Evolutionary conservation across 2,329 filamentous ascomycete genomes (phyloP).

Genomic region (Erysiphe neolycopersici): DNA sequence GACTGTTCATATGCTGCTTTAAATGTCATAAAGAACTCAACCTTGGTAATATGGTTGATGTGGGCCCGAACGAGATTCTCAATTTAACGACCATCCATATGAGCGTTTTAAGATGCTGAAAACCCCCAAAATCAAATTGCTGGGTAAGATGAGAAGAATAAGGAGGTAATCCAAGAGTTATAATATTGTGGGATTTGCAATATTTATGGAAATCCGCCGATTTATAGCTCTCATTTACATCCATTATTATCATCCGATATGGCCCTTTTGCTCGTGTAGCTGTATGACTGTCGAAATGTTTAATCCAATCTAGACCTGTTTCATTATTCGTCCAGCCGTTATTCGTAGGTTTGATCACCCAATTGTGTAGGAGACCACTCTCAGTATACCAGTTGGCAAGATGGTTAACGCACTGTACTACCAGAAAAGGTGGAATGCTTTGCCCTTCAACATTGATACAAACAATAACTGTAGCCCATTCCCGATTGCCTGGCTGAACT

Average conservation of each 20-base stretch:
- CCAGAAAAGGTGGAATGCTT: slow-evolving; percentile 6
- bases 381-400: not conserved
- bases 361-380: slow-evolving; percentile 9
- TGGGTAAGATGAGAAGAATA: not conserved
- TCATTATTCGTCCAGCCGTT: slow-evolving; percentile 15
- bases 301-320: slow-evolving; percentile 13
- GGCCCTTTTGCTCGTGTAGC: not conserved
- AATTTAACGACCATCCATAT: not conserved
- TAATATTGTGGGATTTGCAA: not conserved
- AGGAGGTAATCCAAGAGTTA: not conserved
- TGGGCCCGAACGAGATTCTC: not conserved
- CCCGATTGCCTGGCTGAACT: not conserved
- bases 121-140: slow-evolving; percentile 7
- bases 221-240: slow-evolving; percentile 9
- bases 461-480: slow-evolving; percentile 3
- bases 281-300: slow-evolving; percentile 7
- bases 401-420: slow-evolving; percentile 4
- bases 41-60: slow-evolving; percentile 10
- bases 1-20: slow-evolving; percentile 7
- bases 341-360: slow-evolving; percentile 10
- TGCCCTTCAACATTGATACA: slow-evolving; percentile 5
- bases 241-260: slow-evolving; percentile 3
- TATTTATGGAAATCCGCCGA: not conserved
- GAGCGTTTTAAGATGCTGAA: slow-evolving; percentile 14
- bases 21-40: slow-evolving; percentile 10